These are phyloP conservation scores for Lyophyllum decastes DNA, from an alignment of 768 basidiomycete species.

Conservation along the genomic window DNA sequence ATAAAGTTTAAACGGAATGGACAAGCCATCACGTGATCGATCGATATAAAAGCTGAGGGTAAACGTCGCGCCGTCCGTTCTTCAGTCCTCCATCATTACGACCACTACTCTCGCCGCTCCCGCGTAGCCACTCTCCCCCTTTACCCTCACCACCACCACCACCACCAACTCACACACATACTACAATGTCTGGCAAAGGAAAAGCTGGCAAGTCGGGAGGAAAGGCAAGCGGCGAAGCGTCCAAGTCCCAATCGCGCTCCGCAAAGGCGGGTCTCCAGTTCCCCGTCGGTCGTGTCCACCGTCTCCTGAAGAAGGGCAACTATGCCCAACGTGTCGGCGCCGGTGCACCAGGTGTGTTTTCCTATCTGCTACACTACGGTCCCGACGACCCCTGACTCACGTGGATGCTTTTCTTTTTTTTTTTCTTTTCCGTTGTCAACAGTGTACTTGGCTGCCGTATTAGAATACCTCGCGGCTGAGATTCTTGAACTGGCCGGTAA, in stretches of 20 bases:
- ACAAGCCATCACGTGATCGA: slow-evolving; percentile 16
- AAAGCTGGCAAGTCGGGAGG: slow-evolving; percentile 48
- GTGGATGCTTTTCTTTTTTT: slow-evolving; percentile 7
- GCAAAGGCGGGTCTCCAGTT: slow-evolving; percentile 79
- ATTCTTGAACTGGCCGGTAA: slow-evolving; percentile 92
- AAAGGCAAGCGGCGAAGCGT: slow-evolving; percentile 44
- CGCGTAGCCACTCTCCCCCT: too few species aligned
- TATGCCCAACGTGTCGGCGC: slow-evolving; percentile 88
- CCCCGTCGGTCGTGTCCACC: slow-evolving; percentile 91
- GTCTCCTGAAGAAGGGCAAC: slow-evolving; percentile 86
- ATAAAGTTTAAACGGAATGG: slow-evolving; percentile 15
- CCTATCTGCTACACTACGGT: too few species aligned
- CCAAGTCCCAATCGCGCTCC: slow-evolving; percentile 69
- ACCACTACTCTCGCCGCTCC: too few species aligned
- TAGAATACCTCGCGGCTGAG: slow-evolving; percentile 91
- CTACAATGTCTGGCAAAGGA: slow-evolving; percentile 53
- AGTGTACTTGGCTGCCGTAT: slow-evolving; percentile 90
- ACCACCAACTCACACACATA: slow-evolving; percentile 12
- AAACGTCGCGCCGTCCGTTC: not conserved
- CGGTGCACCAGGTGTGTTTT: slow-evolving; percentile 71
- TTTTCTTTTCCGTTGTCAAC: too few species aligned
- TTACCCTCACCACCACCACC: slow-evolving; percentile 15
- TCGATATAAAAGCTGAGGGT: slow-evolving; percentile 37
- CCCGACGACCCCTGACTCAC: too few species aligned
- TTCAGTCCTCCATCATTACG: slow-evolving; percentile 5